Evolutionary conservation across 495 filamentous ascomycete species (phyloP), one percentile per base, ranked within the genome.

Genomic region (Pseudevernia furfuracea): DNA sequence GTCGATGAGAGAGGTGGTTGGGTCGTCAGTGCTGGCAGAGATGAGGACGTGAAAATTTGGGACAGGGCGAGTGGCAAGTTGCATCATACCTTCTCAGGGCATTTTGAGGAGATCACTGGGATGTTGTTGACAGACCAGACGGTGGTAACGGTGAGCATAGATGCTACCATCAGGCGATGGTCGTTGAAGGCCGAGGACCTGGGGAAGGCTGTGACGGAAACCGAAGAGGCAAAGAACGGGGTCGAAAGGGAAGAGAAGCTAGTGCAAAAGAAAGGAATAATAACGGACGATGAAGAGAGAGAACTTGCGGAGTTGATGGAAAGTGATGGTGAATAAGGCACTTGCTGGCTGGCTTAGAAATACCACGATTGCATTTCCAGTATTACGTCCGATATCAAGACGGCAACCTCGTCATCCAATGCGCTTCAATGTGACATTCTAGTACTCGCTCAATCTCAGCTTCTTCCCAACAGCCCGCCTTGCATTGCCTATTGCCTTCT

Each of bases 31-130:
- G 92, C 87, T 0, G 96, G 94, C 63, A 78, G 94, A 62, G 91
- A 96, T 71, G 94, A 98, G 75, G 85, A 95, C 64, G 81, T 98
- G 58, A 87, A 93, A 65, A 83, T 97, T 17, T 98, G 93, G 93
- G 87, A 96, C 72, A 71, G 79, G 74, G 78, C 76, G 48, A 89
- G 82, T 58, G 94, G 91, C 21, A 81, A 88, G 66, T 79, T 96
- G 55, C 80, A 88, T 68, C 88, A 89, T 70, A 82, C 83, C 4
- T 91, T 93, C 61, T 81, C 84, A 23, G 94, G 94, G 1, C 94
- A 98, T 73, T 97, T 84, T 72, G 91, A 97, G 68, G 94, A 97
- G 71, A 88, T 98, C 36, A 96, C 89, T 7, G 90, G 87, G 44
- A 74, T 97, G 44, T 78, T 86, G 3, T 70, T 95, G 44, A 69